Base-by-base conservation (phyloP, 2,329 filamentous ascomycete species). In the Colletotrichum sp. region DNA sequence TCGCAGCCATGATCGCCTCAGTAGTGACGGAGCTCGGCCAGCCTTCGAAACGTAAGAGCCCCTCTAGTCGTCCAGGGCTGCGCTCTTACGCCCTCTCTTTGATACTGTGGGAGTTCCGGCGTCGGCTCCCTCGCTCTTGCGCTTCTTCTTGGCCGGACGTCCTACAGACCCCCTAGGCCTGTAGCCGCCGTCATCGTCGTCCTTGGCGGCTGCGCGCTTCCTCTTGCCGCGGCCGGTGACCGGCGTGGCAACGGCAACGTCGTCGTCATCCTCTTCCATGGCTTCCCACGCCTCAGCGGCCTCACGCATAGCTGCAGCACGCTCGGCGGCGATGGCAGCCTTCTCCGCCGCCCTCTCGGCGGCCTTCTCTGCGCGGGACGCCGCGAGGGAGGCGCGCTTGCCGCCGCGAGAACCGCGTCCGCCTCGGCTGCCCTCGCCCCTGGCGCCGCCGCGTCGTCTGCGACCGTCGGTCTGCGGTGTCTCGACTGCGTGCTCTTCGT, bases 171-270 rank as follows among this genome's bases (percentile, higher is more conserved):
- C 91, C 78, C 91, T 91, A 4, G 91, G 90, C 74, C 90, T 87
- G 80, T 93, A 93, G 6, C 91, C 90, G 0, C 84, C 83, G 76
- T 93, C 91, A 9, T 92, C 91, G 39, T 91, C 90, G 15, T 73
- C 73, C 22, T 48, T 73, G 6, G 64, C 43, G 27, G 73, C 34
- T 3, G 67, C 73, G 32, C 90, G 86, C 87, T 92, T 92, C 75
- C 88, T 86, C 82, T 89, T 89, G 52, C 83, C 80, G 15, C 84
- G 79, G 48, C 78, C 80, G 9, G 75, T 69, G 5, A 82, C 81
- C 8, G 80, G 82, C 55, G 80, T 87, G 79, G 70, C 83, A 82
- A 30, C 80, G 25, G 69, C 58, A 3, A 32, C 28, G 2, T 71
- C 74, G n/a, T 76, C 74, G 12, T 73, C 72, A 4, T 76, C 74